A percentile compares a stretch with the other conserved stretches of the same genome.
Conservation (phyloP, 1,139 yeast species). For the Hyphopichia fennica region DNA sequence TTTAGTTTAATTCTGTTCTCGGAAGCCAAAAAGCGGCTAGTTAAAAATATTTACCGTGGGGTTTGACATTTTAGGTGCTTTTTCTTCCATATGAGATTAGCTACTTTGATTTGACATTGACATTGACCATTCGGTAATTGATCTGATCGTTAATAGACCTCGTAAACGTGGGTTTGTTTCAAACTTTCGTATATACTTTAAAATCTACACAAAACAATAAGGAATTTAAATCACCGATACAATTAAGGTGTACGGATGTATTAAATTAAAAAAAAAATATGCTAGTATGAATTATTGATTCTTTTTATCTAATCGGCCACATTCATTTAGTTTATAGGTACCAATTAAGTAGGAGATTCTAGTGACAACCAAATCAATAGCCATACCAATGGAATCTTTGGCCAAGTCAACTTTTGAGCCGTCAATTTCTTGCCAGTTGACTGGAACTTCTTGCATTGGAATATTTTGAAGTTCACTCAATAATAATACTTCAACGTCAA, state of each 20-base stretch:
- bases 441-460: conserved; percentile 72
- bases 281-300: conserved; percentile 5
- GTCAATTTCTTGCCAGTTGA: conserved; percentile 95
- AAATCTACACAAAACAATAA: no score
- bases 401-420: conserved; percentile 95
- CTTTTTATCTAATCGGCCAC: conserved; percentile 19
- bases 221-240: no score
- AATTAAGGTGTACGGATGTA: background rate
- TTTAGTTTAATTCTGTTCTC: no score
- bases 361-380: conserved; percentile 89
- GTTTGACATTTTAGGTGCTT: no score
- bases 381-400: conserved; percentile 89
- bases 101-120: no score
- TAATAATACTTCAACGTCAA: conserved; percentile 88
- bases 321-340: conserved; percentile 54
- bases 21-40: no score
- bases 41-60: no score
- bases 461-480: conserved; percentile 73
- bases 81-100: no score
- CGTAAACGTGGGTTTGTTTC: no score
- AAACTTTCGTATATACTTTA: no score
- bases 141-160: no score
- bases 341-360: conserved; percentile 87
- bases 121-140: no score
- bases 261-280: background rate